Conservation (phyloP, 2,329 filamentous ascomycete genomes). For the Epichloe typhina region DNA sequence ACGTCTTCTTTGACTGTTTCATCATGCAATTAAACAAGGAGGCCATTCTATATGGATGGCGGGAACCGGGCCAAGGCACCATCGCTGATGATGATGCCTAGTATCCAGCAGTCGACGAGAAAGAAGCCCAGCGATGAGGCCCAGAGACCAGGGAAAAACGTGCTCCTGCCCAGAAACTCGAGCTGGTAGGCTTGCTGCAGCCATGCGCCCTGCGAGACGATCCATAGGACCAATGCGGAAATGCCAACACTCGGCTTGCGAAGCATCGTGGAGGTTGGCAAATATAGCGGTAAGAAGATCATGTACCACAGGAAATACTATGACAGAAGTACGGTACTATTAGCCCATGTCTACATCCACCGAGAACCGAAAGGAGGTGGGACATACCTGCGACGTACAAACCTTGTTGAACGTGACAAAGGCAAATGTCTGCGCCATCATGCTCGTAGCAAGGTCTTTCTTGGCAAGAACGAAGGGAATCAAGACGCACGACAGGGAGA, state of each 20-base stretch:
- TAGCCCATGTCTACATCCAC: no score
- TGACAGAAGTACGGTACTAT: no score
- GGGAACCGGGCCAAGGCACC: conserved; percentile 15
- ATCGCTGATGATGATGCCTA: conserved; percentile 69
- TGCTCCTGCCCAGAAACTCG: conserved; percentile 69
- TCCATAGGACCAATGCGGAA: conserved; percentile 56
- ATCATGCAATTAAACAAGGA: conserved; percentile 6
- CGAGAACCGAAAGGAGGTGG: no score
- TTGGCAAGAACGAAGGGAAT: conserved; percentile 69
- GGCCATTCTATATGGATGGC: conserved; percentile 14
- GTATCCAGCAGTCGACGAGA: conserved; percentile 71
- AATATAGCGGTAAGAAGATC: conserved; percentile 81
- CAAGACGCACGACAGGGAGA: conserved; percentile 63
- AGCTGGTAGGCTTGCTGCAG: conserved; percentile 62
- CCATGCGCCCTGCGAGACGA: conserved; percentile 62
- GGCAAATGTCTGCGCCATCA: conserved; percentile 92
- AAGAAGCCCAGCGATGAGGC: conserved; percentile 67
- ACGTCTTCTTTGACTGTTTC: background rate
- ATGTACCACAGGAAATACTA: conserved; percentile 99
- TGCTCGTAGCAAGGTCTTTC: conserved; percentile 64
- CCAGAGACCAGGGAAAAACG: conserved; percentile 79
- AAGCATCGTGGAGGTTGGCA: conserved; percentile 66
- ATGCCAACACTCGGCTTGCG: conserved; percentile 46
- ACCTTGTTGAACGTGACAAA: conserved; percentile 99
- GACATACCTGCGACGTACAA: conserved; percentile 79